Evolutionary conservation across 345 rosid genomes (phyloP).

Genomic region (Lagerstroemia speciosa): DNA sequence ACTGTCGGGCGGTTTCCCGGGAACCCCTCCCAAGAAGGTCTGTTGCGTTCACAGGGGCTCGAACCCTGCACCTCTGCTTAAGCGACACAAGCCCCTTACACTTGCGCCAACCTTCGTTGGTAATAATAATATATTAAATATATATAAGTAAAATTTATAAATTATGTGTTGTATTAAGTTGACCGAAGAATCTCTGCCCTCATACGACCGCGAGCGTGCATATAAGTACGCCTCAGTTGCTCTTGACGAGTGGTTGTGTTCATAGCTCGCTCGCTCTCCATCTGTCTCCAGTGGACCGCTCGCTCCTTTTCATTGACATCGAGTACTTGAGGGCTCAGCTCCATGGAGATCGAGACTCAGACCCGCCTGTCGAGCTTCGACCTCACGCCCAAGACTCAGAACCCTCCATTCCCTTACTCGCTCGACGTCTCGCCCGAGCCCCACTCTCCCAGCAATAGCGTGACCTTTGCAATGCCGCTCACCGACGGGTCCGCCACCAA

Average conservation of each 20-base stretch:
- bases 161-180: too few species aligned
- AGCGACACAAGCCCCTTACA: too few species aligned
- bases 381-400: neutral
- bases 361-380: neutral
- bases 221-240: neutral
- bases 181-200: neutral
- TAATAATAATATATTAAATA: too few species aligned
- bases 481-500: neutral
- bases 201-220: neutral
- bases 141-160: too few species aligned
- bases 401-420: slow-evolving; percentile 1
- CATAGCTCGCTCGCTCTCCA: neutral
- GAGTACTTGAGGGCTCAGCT: neutral
- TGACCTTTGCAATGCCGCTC: slow-evolving; percentile 2
- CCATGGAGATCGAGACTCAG: slow-evolving; percentile 5
- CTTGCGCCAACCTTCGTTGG: too few species aligned
- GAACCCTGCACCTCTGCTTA: too few species aligned
- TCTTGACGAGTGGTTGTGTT: neutral
- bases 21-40: too few species aligned
- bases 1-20: too few species aligned
- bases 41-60: too few species aligned
- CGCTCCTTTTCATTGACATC: neutral
- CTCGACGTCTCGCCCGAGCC: neutral
- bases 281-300: neutral
- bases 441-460: neutral